Percentiles rank a stretch among this genome's conserved stretches.
Conservation (phyloP, 257 asterid genomes). For the Capsicum baccatum region DNA sequence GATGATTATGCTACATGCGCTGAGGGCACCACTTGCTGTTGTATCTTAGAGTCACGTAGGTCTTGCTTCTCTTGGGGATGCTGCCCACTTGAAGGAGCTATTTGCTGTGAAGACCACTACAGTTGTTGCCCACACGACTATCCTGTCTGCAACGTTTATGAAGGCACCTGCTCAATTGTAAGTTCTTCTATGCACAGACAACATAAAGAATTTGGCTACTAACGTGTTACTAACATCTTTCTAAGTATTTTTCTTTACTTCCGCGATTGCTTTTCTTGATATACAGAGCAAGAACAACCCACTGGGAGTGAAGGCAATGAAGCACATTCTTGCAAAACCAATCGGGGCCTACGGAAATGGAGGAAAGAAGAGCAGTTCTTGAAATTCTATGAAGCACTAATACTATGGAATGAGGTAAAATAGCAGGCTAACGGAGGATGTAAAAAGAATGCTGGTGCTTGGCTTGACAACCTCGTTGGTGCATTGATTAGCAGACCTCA, state of each 20-base stretch:
- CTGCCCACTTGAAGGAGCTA: conserved; percentile 67
- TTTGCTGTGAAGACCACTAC: conserved; percentile 68
- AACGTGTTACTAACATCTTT: not conserved
- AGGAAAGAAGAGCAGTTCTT: conserved; percentile 55
- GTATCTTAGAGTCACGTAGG: conserved; percentile 42
- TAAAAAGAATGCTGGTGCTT: not conserved
- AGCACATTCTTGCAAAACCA: conserved; percentile 63
- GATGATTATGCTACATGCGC: conserved; percentile 56
- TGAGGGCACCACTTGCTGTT: conserved; percentile 61
- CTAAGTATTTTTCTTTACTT: not conserved
- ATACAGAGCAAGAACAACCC: conserved; percentile 70
- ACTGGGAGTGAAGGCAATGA: conserved; percentile 73
- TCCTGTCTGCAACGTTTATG: conserved; percentile 57
- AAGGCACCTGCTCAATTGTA: conserved; percentile 63
- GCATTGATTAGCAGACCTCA: not conserved
- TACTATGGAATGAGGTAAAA: not conserved
- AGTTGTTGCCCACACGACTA: conserved; percentile 73
- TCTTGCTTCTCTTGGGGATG: conserved; percentile 71
- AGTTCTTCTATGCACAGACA: conserved; percentile 19
- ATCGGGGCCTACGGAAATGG: conserved; percentile 39
- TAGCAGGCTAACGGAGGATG: not conserved
- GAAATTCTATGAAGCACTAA: not conserved
- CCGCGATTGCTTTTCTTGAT: not conserved
- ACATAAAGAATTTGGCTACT: too few species aligned
- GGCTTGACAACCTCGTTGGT: not conserved